Evolutionary conservation across 176 grass and related monocot genomes (phyloP), one percentile per base, ranked within the genome.

Genomic region (Bolboschoenus planiculmis): DNA sequence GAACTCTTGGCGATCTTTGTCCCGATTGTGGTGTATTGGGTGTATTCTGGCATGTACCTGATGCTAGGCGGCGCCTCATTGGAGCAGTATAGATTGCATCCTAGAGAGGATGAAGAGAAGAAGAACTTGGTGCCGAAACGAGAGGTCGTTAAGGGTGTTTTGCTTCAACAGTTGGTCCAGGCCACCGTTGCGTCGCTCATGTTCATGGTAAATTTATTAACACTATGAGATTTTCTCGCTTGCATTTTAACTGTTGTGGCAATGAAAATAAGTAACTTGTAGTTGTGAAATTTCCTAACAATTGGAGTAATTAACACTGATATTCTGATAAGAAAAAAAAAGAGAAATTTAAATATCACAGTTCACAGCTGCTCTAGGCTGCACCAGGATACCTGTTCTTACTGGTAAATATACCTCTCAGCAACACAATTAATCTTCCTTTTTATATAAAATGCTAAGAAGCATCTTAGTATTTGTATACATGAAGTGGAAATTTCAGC

Each of bases 1-100:
- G 89, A 90, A 3, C 15, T 81, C 0, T 56, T 90, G 40, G 67
- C 67, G 21, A 78, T 79, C 29, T 43, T 83, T 15, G 78, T 85
- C 66, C 89, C 89, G 34, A 87, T 90, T 43, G 23, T 75, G 1
- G 85, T 87, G 30, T 90, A 87, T 64, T 90, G 89, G 89, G 81
- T 70, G 2, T 90, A 87, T 73, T 82, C 85, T 16, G 85, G 59
- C 58, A 3, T 87, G 24, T 87, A 85, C 40, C 26, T 79, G 73
- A 70, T 78, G 18, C 83, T 87, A 35, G 56, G 51, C 6, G n/a
- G n/a, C n/a, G n/a, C n/a, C n/a, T 33, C 82, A 31, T 50, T 90
- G 24, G 89, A 85, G 34, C 71, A 80, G 59, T 91, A 85, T 80
- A 63, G 89, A 78, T 46, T 91, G 24, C 86, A 88, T 76, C 9